Evolutionary conservation across 805 yeast genomes (phyloP).

Genomic region (Myxozyma neglecta): DNA sequence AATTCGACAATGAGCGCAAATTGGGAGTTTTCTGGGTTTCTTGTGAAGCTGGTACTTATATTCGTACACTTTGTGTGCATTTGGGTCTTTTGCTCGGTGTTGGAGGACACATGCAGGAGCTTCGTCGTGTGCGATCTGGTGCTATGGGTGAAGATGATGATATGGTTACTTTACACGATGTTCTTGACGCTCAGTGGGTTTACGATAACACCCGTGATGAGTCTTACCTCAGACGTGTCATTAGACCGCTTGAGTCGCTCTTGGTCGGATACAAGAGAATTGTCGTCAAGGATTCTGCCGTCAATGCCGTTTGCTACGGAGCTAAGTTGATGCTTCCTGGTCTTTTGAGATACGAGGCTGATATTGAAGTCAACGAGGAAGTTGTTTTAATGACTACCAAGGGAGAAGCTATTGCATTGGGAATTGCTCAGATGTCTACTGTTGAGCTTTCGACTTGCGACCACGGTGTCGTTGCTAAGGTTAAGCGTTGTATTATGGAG

Average conservation of each 20-base stretch:
- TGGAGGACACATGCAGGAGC: constrained; percentile 99
- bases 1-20: constrained; percentile 95
- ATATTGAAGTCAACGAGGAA: constrained; percentile 95
- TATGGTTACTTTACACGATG: constrained; percentile 94
- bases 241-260: constrained; percentile 91
- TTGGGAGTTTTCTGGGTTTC: constrained; percentile 99
- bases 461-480: constrained; percentile 98
- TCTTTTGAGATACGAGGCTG: constrained; percentile 93
- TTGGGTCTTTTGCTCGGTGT: constrained; percentile 97
- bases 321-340: constrained; percentile 99
- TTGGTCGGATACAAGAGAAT: constrained; percentile 94
- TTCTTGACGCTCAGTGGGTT: constrained; percentile 96
- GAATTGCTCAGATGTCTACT: constrained; percentile 98
- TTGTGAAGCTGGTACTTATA: constrained; percentile 99
- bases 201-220: constrained; percentile 98
- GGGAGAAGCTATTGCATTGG: constrained; percentile 99
- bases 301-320: constrained; percentile 97
- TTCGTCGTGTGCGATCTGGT: constrained; percentile 98
- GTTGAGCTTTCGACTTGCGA: constrained; percentile 95
- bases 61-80: constrained; percentile 99
- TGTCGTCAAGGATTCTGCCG: constrained; percentile 93
- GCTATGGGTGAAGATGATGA: constrained; percentile 88
- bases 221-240: constrained; percentile 87
- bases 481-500: constrained; percentile 99
- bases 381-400: constrained; percentile 97